Conservation (phyloP, 2,329 filamentous ascomycete genomes). For the Gnomoniopsis smithogilvyi region DNA sequence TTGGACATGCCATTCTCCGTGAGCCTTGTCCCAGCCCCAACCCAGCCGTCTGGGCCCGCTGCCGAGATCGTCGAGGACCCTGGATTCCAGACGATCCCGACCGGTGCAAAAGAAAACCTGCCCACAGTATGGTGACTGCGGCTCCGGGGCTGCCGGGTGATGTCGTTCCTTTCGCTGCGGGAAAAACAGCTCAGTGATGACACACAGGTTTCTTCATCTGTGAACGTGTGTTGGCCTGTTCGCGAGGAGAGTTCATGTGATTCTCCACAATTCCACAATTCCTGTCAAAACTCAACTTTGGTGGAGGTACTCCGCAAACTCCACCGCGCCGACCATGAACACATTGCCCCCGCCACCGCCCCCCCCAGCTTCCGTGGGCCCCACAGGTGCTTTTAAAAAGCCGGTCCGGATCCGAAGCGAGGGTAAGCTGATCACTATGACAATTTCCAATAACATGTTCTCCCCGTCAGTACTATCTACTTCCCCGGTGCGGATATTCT, state of each 20-base stretch:
- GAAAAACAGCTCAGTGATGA: conserved; percentile 11
- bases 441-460: no score
- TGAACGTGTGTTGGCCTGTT: not conserved
- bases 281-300: not conserved
- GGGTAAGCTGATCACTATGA: no score
- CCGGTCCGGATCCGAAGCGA: no score
- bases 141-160: conserved; percentile 5
- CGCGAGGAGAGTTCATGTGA: not conserved
- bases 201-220: not conserved
- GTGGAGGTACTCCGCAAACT: not conserved
- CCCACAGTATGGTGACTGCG: not conserved
- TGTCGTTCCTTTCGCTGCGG: not conserved
- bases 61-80: not conserved
- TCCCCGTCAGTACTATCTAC: no score
- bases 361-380: not conserved
- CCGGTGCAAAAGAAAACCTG: not conserved
- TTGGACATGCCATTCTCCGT: not conserved
- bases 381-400: not conserved
- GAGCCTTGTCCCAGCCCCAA: not conserved
- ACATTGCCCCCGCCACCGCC: not conserved
- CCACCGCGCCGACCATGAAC: not conserved
- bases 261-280: conserved; percentile 3
- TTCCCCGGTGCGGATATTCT: no score
- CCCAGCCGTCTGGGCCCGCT: not conserved
- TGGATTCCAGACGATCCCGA: not conserved